Conservation (phyloP, 139 green algal genomes). For the Auxenochlorella pyrenoidosa region DNA sequence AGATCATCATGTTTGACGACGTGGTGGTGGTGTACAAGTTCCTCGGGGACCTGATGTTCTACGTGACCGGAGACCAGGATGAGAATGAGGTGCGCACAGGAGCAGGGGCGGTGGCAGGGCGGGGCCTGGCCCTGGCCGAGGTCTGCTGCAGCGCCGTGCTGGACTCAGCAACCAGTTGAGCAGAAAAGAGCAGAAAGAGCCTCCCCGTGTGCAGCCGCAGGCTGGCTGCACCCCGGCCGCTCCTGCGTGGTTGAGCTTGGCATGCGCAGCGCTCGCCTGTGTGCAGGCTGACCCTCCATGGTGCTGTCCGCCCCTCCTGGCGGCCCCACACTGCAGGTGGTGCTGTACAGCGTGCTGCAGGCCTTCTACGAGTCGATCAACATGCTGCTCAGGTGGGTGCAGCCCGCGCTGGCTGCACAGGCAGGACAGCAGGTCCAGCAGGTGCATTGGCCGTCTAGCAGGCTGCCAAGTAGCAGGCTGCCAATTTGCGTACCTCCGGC, state of each 20-base stretch:
- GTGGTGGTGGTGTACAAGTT: constrained; percentile 98
- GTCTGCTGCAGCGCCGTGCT: too few species aligned
- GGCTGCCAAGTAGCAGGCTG: background rate
- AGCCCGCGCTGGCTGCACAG: background rate
- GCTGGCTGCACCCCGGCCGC: too few species aligned
- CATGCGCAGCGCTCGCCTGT: background rate
- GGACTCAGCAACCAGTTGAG: too few species aligned
- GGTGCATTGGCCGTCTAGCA: too few species aligned
- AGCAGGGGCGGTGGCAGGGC: background rate
- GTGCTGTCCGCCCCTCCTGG: background rate
- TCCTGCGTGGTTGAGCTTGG: too few species aligned
- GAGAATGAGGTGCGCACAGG: constrained; percentile 93
- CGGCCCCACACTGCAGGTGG: background rate
- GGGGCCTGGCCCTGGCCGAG: background rate
- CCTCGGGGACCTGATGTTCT: constrained; percentile 97
- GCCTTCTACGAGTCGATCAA: constrained; percentile 41
- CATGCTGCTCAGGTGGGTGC: constrained; percentile 25
- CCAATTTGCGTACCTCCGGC: too few species aligned
- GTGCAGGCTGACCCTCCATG: too few species aligned
- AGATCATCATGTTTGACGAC: constrained; percentile 98
- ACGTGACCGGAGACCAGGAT: constrained; percentile 88
- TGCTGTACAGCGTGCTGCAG: constrained; percentile 38
- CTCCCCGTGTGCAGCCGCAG: too few species aligned
- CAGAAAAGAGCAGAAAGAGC: too few species aligned
- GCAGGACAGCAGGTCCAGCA: background rate